Percentiles rank a stretch among this genome's conserved stretches.
Evolutionary conservation across 768 basidiomycete genomes (phyloP).

Genomic region (Tricholoma saponaceum): DNA sequence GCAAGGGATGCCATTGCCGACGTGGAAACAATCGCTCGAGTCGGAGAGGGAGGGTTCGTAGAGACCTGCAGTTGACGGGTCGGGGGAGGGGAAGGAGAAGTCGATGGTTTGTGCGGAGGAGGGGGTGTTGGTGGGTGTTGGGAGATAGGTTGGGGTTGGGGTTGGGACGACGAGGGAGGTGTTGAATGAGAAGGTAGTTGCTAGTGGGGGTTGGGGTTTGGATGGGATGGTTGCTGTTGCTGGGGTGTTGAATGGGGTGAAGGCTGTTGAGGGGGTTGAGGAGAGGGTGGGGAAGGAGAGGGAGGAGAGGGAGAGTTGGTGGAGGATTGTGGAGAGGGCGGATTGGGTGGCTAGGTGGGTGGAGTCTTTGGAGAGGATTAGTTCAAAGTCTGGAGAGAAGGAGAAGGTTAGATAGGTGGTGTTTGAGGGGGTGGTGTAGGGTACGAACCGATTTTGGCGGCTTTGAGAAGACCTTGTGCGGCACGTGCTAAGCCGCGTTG

Average conservation of each 20-base stretch:
- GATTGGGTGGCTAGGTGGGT: slow-evolving; percentile 22
- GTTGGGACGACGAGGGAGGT: slow-evolving; percentile 4
- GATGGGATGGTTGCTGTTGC: background rate
- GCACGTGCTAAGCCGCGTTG: slow-evolving; percentile 17
- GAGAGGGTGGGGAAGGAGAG: background rate
- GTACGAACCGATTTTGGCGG: slow-evolving; percentile 24
- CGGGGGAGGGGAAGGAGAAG: slow-evolving; percentile 24
- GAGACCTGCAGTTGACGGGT: background rate
- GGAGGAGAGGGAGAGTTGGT: background rate
- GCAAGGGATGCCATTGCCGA: slow-evolving; percentile 50
- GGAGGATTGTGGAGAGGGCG: slow-evolving; percentile 14
- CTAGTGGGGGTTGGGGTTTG: background rate
- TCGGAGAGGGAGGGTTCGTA: slow-evolving; percentile 36
- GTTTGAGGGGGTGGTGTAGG: background rate
- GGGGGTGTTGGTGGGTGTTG: slow-evolving; percentile 4
- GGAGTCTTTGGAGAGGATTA: slow-evolving; percentile 28
- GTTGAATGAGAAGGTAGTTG: slow-evolving; percentile 2
- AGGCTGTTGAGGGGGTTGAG: background rate
- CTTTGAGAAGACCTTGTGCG: slow-evolving; percentile 17
- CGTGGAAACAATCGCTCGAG: slow-evolving; percentile 50
- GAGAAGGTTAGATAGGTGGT: background rate
- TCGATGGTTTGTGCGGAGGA: slow-evolving; percentile 21
- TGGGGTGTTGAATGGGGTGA: background rate
- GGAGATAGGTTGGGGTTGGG: background rate
- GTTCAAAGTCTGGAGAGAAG: slow-evolving; percentile 28